Evolutionary conservation across 352 stramenopile species (phyloP).

Genomic region (Globisporangium uncinulatum): DNA sequence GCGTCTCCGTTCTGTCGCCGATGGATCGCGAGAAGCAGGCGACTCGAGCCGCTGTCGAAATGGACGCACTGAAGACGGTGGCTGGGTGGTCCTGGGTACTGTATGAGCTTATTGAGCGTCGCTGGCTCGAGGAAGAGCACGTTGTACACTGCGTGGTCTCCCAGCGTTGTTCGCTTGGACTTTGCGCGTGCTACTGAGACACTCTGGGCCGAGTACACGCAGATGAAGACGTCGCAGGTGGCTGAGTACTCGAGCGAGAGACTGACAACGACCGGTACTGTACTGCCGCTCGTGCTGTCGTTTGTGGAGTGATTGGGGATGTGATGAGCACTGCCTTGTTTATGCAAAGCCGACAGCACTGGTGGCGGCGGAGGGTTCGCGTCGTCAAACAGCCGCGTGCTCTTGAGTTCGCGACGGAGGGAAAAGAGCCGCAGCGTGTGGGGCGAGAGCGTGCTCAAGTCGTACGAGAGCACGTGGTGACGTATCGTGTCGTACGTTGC

Average conservation of each 20-base stretch:
- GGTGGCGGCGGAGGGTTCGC: constrained; percentile 9
- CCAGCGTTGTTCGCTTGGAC: constrained; percentile 1
- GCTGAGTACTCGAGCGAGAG: constrained; percentile 40
- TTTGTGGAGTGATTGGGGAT: not conserved
- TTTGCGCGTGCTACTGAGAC: constrained; percentile 3
- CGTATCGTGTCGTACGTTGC: constrained; percentile 57
- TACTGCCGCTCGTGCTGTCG: not conserved
- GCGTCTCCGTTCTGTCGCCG: not conserved
- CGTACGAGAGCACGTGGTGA: constrained; percentile 69
- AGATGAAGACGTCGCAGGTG: constrained; percentile 51
- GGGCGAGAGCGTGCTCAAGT: constrained; percentile 30
- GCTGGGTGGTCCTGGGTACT: constrained; percentile 33
- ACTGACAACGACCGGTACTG: constrained; percentile 16
- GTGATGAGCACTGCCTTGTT: constrained; percentile 10
- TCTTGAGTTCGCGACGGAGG: constrained; percentile 65
- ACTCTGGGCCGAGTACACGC: constrained; percentile 36
- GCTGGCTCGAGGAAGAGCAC: constrained; percentile 61
- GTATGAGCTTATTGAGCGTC: constrained; percentile 46
- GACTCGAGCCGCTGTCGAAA: constrained; percentile 31
- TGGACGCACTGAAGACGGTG: constrained; percentile 38
- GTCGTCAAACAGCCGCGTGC: constrained; percentile 36
- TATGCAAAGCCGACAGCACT: not conserved
- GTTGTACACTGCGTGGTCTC: constrained; percentile 18
- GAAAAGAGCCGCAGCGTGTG: constrained; percentile 67
- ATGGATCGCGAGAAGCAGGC: constrained; percentile 37